Conservation (phyloP, 495 filamentous ascomycete genomes). For the Penicillium verhagenii region DNA sequence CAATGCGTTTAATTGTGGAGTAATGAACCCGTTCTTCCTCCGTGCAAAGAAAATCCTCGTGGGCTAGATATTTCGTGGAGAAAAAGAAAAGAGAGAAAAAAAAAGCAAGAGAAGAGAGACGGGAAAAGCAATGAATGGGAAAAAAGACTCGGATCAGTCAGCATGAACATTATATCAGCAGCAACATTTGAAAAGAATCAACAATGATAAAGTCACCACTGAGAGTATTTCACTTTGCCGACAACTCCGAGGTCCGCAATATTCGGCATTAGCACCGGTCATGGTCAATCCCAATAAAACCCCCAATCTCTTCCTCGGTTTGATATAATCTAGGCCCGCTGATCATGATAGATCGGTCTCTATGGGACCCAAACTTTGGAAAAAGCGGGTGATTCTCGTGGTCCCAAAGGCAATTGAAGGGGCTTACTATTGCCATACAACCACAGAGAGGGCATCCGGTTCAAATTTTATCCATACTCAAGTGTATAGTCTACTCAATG, state of each 20-base stretch:
- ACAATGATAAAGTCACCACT: too few relatives aligned
- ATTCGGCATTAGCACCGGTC: background rate
- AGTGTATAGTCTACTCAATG: background rate
- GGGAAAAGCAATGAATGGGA: too few relatives aligned
- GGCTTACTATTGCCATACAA: too few relatives aligned
- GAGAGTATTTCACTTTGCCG: background rate
- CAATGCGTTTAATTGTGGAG: background rate
- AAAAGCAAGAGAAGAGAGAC: too few relatives aligned
- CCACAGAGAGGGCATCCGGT: too few relatives aligned
- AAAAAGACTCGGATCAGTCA: background rate
- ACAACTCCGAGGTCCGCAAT: background rate
- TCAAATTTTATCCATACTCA: too few relatives aligned
- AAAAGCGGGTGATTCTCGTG: constrained; percentile 1
- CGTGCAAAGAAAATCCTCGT: background rate
- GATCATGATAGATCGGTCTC: constrained; percentile 12
- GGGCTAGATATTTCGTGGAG: background rate
- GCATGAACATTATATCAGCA: too few relatives aligned
- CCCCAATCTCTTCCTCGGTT: background rate
- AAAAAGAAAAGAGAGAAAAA: background rate
- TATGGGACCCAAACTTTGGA: background rate
- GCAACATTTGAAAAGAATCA: too few relatives aligned
- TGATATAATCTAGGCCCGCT: constrained; percentile 19
- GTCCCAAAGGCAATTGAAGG: too few relatives aligned
- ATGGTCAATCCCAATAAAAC: constrained; percentile 24
- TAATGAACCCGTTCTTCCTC: background rate